Evolutionary conservation across 2,329 filamentous ascomycete genomes (phyloP), one percentile per base, ranked within the genome.

Genomic region (Calonectria fujianensis): DNA sequence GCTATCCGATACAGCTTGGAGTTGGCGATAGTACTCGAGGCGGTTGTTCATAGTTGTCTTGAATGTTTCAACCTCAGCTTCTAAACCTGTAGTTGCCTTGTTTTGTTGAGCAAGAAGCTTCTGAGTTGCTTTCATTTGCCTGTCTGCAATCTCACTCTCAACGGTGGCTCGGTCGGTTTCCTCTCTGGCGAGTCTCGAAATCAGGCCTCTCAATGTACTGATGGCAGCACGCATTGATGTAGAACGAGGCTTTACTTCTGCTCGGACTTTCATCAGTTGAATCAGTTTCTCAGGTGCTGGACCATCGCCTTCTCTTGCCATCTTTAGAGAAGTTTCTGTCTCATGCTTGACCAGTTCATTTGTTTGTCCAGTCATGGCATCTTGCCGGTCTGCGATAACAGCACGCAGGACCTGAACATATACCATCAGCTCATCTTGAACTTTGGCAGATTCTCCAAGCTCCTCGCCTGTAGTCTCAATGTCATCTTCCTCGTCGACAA

Each of bases 1-100:
- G 24, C 92, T 95, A 82, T 98, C 96, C 0, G 96, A 98, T n/a
- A 98, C 92, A 32, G 92, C 91, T 82, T 98, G 97, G 14, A 98
- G 89, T 81, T 98, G 96, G 7, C 94, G 92, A 82, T 98, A 98
- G 82, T 96, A 98, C 72, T 97, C 95, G 0, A 98, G 86, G 18
- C 97, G 93, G 48, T 92, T 89, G 80, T 98, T 98, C 92, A 98
- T 96, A 0, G 94, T 92, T 20, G 89, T 88, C 35, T 92, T 93
- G 82, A 98, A 97, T 35, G 92, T 86, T 61, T 96, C 93, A 8
- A 95, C 86, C 83, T 98, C 96, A 74, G 91, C 91, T 75, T 95
- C 92, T 16, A 93, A 83, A 7, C 84, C 84, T 3, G 81, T 74
- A 0, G 83, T 80, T 0, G 85, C 87, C 80, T 92, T 92, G 41